Evolutionary conservation across 306 rosid species (phyloP).

Genomic region (Senna siamea): DNA sequence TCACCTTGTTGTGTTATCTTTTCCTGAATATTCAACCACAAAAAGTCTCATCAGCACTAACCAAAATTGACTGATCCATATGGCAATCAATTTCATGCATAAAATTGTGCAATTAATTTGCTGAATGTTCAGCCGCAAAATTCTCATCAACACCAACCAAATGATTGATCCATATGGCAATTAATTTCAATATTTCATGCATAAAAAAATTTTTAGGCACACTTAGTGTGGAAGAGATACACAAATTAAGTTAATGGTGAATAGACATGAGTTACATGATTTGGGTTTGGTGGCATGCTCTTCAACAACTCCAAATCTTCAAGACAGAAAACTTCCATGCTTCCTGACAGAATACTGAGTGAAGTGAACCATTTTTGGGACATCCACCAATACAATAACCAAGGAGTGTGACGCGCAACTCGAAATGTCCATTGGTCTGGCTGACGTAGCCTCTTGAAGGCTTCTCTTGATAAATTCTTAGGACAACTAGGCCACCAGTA

Average conservation of each 20-base stretch:
- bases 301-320: slow-evolving; percentile 57
- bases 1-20: slow-evolving; percentile 70
- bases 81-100: no score
- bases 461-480: slow-evolving; percentile 42
- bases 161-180: no score
- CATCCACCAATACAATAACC: slow-evolving; percentile 84
- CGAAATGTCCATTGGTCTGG: slow-evolving; percentile 53
- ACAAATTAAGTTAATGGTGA: no score
- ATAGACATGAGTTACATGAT: slow-evolving; percentile 45
- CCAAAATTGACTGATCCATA: no score
- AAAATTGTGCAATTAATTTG: no score
- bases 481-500: slow-evolving; percentile 80
- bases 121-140: no score
- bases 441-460: slow-evolving; percentile 41
- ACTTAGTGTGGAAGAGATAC: no score
- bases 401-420: slow-evolving; percentile 72
- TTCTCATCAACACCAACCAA: no score
- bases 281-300: slow-evolving; percentile 40
- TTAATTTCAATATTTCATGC: no score
- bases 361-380: slow-evolving; percentile 78
- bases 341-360: slow-evolving; percentile 37
- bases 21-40: slow-evolving; percentile 52
- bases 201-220: no score
- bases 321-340: slow-evolving; percentile 19
- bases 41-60: no score